These are phyloP conservation scores for Rhytidhysteron rufulum DNA, from an alignment of 2,329 filamentous ascomycete genomes.

Conservation along the genomic window DNA sequence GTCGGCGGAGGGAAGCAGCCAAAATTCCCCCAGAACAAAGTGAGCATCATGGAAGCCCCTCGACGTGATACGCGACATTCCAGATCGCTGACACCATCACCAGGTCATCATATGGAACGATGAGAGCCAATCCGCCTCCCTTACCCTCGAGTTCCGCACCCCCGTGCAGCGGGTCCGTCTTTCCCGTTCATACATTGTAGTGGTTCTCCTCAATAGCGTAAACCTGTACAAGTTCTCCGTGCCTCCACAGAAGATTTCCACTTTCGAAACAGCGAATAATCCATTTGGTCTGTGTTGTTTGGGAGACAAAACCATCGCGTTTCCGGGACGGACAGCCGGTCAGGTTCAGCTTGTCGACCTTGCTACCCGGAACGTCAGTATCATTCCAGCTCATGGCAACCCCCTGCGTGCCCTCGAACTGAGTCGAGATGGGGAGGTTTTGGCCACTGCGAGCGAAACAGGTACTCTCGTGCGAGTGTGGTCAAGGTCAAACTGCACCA, in stretches of 20 bases:
- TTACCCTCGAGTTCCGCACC: slow-evolving; percentile 74
- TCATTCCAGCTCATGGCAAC: slow-evolving; percentile 85
- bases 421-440: slow-evolving; percentile 71
- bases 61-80: too few species aligned
- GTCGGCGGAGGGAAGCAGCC: slow-evolving; percentile 84
- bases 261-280: slow-evolving; percentile 86
- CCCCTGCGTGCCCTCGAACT: slow-evolving; percentile 74
- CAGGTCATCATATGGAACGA: slow-evolving; percentile 91
- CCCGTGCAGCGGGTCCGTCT: slow-evolving; percentile 77
- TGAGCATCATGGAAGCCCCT: too few species aligned
- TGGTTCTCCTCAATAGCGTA: slow-evolving; percentile 77
- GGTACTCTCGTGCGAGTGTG: slow-evolving; percentile 88
- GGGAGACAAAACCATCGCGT: slow-evolving; percentile 68
- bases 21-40: slow-evolving; percentile 85
- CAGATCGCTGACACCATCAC: slow-evolving; percentile 25
- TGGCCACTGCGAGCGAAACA: slow-evolving; percentile 89
- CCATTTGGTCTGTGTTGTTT: slow-evolving; percentile 75
- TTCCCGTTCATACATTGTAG: slow-evolving; percentile 69
- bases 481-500: slow-evolving; percentile 73
- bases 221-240: slow-evolving; percentile 77
- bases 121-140: slow-evolving; percentile 67
- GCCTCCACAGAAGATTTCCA: slow-evolving; percentile 64
- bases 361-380: slow-evolving; percentile 76
- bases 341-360: slow-evolving; percentile 87
- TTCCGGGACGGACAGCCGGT: slow-evolving; percentile 81